Evolutionary conservation across 2,329 filamentous ascomycete genomes (phyloP).

Genomic region (Alternaria rosae): DNA sequence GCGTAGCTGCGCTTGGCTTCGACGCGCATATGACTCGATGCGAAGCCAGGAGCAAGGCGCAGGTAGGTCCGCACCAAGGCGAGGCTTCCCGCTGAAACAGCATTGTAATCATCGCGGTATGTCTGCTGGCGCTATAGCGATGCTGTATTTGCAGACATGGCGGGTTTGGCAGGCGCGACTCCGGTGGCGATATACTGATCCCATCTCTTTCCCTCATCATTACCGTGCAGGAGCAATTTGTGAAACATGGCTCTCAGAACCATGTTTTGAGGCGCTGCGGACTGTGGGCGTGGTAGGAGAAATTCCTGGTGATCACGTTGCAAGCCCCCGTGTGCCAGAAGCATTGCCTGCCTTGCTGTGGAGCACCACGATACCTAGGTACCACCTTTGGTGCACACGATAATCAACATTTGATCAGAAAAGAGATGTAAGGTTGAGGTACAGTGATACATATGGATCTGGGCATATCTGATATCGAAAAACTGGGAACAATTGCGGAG

Average conservation of each 20-base stretch:
- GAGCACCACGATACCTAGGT: neutral
- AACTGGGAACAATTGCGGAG: neutral
- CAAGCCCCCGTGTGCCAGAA: neutral
- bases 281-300: neutral
- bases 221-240: neutral
- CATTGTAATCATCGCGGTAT: neutral
- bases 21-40: slow-evolving; percentile 7
- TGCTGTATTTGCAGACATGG: neutral
- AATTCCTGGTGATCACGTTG: neutral
- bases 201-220: neutral
- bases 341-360: neutral
- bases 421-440: neutral
- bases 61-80: neutral
- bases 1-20: slow-evolving; percentile 3
- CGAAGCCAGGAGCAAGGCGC: slow-evolving; percentile 2
- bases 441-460: neutral
- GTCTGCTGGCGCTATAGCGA: neutral
- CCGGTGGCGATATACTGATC: neutral
- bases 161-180: neutral
- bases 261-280: neutral
- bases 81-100: neutral
- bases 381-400: neutral
- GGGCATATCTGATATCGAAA: neutral
- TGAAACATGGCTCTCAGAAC: neutral
- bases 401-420: neutral